These are phyloP conservation scores for Gloeopeniophorella convolvens DNA, from an alignment of 768 basidiomycete species.

Conservation along the genomic window DNA sequence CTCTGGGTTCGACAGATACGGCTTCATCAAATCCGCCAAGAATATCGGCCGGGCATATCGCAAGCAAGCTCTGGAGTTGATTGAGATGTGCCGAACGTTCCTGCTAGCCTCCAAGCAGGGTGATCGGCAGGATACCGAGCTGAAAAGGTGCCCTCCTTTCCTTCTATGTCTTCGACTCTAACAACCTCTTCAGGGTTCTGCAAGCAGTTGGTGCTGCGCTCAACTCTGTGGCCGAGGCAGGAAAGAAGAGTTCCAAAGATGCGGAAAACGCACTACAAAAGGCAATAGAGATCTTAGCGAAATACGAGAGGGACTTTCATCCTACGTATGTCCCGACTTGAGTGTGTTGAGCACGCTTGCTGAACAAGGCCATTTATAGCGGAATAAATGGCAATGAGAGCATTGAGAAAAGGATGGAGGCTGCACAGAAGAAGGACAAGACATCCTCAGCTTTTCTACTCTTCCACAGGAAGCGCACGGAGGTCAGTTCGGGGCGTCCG, in stretches of 20 bases:
- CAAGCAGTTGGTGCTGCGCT: neutral
- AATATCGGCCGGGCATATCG: neutral
- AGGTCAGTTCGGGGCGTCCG: too few relatives aligned
- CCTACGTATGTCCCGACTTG: neutral
- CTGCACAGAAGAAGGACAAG: too few relatives aligned
- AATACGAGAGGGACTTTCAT: neutral
- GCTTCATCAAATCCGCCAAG: conserved; percentile 1
- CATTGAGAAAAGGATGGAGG: too few relatives aligned
- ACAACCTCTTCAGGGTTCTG: neutral
- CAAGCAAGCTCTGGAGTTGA: conserved; percentile 1
- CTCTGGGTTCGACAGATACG: neutral
- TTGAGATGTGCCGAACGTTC: neutral
- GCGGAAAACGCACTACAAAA: neutral
- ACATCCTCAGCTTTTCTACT: too few relatives aligned
- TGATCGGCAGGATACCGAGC: neutral
- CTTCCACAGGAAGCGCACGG: too few relatives aligned
- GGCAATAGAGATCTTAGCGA: neutral
- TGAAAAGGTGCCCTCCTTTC: neutral
- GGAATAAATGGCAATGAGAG: too few relatives aligned
- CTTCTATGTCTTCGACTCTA: neutral
- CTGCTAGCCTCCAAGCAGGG: neutral
- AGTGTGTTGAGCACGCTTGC: neutral
- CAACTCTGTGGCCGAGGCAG: neutral
- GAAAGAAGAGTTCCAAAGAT: neutral
- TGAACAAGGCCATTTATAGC: too few relatives aligned